Evolutionary conservation across 2,329 filamentous ascomycete species (phyloP).

Genomic region (Myriosclerotinia curreyana): DNA sequence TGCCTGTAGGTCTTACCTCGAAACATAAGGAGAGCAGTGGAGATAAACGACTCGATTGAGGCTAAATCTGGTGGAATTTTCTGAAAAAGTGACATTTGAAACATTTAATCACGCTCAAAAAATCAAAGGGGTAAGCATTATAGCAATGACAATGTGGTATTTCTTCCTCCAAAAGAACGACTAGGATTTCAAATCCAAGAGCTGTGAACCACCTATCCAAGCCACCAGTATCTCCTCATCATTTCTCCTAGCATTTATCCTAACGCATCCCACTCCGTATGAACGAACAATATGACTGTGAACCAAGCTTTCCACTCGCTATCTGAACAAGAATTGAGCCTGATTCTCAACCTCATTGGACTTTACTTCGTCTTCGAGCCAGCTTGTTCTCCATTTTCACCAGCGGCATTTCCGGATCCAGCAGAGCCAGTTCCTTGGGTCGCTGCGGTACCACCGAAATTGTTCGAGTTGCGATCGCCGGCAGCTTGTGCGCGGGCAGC

Average conservation of each 20-base stretch:
- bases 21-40: no score
- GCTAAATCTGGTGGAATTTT: no score
- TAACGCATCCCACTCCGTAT: no score
- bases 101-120: no score
- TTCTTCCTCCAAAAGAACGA: not conserved
- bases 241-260: not conserved
- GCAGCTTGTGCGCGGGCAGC: not conserved
- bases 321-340: not conserved
- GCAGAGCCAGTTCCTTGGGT: not conserved
- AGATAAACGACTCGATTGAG: no score
- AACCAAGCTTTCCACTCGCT: not conserved
- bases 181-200: not conserved
- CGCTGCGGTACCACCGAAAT: not conserved
- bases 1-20: no score
- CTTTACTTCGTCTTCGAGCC: not conserved
- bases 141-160: not conserved
- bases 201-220: not conserved
- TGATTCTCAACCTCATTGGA: not conserved
- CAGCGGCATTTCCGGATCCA: not conserved
- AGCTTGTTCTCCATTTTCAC: not conserved
- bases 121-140: no score
- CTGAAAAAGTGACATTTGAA: no score
- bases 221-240: no score
- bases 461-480: not conserved
- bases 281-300: not conserved